Percentiles rank a stretch among this genome's conserved stretches.
These are phyloP conservation scores for Chaetomium tenue DNA, from an alignment of 495 filamentous ascomycete species.

Conservation along the genomic window DNA sequence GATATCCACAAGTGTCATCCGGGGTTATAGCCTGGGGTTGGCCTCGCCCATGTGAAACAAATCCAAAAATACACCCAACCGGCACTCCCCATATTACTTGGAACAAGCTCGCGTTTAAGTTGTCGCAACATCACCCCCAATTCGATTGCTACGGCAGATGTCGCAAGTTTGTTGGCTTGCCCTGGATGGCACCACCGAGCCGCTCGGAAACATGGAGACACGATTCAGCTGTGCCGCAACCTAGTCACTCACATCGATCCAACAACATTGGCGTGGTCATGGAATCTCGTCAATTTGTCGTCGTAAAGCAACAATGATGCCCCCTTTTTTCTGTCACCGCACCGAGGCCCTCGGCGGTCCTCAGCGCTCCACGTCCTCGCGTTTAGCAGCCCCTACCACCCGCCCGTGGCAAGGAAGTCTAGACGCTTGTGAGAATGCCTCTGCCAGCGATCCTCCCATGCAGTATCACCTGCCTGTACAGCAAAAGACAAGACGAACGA, in stretches of 20 bases:
- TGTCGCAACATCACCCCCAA: neutral
- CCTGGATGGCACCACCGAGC: neutral
- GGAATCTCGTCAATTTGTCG: slow-evolving; percentile 55
- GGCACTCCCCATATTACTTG: neutral
- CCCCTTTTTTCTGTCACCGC: slow-evolving; percentile 40
- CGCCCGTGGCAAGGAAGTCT: slow-evolving; percentile 30
- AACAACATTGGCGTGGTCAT: slow-evolving; percentile 32
- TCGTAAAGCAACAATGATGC: slow-evolving; percentile 53
- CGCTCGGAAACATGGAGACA: neutral
- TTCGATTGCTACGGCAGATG: neutral
- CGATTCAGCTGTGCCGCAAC: slow-evolving; percentile 4
- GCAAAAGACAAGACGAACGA: slow-evolving; percentile 33
- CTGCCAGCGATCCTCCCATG: slow-evolving; percentile 55
- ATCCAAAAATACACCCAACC: slow-evolving; percentile 13
- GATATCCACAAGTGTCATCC: neutral
- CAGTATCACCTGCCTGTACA: slow-evolving; percentile 48
- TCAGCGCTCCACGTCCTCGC: slow-evolving; percentile 57
- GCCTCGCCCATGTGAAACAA: slow-evolving; percentile 8
- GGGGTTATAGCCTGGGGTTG: slow-evolving; percentile 3
- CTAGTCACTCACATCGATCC: slow-evolving; percentile 7
- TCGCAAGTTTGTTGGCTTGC: neutral
- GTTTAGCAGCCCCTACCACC: slow-evolving; percentile 39
- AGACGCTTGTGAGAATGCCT: slow-evolving; percentile 51
- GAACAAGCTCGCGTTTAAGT: neutral
- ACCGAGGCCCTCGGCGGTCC: slow-evolving; percentile 54